Conservation (phyloP, 495 filamentous ascomycete genomes). For the Rhizodiscina lignyota region DNA sequence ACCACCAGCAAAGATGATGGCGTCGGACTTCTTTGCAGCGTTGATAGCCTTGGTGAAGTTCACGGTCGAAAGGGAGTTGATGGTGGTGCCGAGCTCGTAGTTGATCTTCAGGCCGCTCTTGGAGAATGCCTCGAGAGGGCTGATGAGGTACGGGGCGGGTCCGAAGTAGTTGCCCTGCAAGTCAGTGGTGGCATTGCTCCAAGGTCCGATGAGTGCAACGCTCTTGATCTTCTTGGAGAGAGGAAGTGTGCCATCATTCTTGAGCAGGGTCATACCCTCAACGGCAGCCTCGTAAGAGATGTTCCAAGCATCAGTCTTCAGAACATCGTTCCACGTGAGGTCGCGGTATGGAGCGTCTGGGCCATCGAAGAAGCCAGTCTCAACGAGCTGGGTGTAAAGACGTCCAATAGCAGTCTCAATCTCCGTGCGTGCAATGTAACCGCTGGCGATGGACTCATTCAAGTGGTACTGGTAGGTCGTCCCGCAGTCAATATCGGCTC, state of each 20-base stretch:
- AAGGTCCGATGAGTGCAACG: conserved; percentile 42
- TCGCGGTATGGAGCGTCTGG: conserved; percentile 30
- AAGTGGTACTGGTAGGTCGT: conserved; percentile 35
- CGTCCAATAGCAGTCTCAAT: conserved; percentile 38
- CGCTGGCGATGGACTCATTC: conserved; percentile 29
- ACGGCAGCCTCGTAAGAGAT: conserved; percentile 42
- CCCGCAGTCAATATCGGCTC: conserved; percentile 47
- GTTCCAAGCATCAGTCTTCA: conserved; percentile 30
- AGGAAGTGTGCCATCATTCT: conserved; percentile 43
- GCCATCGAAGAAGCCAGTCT: conserved; percentile 43
- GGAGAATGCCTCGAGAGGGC: conserved; percentile 32
- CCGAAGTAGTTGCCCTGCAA: conserved; percentile 49
- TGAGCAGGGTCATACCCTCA: conserved; percentile 41
- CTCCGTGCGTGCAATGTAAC: conserved; percentile 28
- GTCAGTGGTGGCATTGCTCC: conserved; percentile 39
- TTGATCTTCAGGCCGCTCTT: conserved; percentile 27
- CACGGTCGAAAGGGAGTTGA: too few species aligned
- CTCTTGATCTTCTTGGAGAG: conserved; percentile 23
- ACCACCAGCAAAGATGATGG: conserved; percentile 39
- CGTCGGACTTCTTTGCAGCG: conserved; percentile 33
- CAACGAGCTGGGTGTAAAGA: conserved; percentile 36
- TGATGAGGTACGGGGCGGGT: conserved; percentile 36
- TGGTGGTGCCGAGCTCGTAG: conserved; percentile 30
- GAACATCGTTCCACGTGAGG: conserved; percentile 35
- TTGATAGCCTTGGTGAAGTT: too few species aligned